These are phyloP conservation scores for Penicillium sp. DNA, from an alignment of 2,329 filamentous ascomycete species.

Conservation along the genomic window DNA sequence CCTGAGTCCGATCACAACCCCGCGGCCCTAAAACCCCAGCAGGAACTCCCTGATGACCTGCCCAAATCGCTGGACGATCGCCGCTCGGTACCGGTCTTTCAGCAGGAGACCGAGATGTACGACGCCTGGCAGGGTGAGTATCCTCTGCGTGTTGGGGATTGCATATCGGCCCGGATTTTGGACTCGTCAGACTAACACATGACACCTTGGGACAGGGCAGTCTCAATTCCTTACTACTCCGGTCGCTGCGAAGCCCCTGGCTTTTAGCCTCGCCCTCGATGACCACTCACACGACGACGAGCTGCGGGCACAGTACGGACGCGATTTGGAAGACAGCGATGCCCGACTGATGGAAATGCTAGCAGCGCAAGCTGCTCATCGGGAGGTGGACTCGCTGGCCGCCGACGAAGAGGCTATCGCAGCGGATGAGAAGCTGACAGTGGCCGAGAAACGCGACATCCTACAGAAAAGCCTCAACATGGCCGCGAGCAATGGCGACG, in stretches of 20 bases:
- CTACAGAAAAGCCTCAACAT: conserved; percentile 87
- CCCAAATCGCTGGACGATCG: conserved; percentile 90
- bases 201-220: conserved; percentile 58
- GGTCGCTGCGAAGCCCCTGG: conserved; percentile 73
- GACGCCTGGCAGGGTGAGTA: conserved; percentile 91
- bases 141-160: conserved; percentile 3
- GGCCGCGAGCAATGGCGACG: conserved; percentile 93
- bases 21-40: conserved; percentile 20
- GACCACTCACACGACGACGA: conserved; percentile 63
- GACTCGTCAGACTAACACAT: conserved; percentile 5
- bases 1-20: conserved; percentile 21
- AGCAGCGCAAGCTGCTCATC: conserved; percentile 82
- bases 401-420: conserved; percentile 77
- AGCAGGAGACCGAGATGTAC: conserved; percentile 91
- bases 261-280: conserved; percentile 79
- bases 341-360: conserved; percentile 91
- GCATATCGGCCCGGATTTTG: neutral
- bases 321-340: conserved; percentile 66
- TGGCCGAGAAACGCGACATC: conserved; percentile 70
- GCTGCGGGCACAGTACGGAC: conserved; percentile 32
- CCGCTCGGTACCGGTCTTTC: conserved; percentile 59
- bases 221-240: conserved; percentile 91
- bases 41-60: conserved; percentile 70
- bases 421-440: conserved; percentile 65
- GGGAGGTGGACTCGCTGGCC: conserved; percentile 61